These are phyloP conservation scores for Sergeia podlipaevii DNA, from an alignment of 208 protist genomes.

Conservation along the genomic window DNA sequence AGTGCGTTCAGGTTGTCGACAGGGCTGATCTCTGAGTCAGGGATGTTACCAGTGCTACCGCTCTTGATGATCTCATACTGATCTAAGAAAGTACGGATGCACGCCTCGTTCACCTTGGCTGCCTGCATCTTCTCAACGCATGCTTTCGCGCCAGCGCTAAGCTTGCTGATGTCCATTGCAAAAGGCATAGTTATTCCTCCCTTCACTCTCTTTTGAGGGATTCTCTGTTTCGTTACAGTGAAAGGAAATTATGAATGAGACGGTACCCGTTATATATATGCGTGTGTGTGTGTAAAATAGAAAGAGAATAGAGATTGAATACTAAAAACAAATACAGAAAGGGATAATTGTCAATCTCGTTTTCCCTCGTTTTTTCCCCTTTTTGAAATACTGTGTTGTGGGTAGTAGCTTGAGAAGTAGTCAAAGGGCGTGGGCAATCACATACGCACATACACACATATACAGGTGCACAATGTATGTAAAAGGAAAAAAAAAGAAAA, in stretches of 20 bases:
- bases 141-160: constrained; percentile 39
- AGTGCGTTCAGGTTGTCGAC: constrained; percentile 39
- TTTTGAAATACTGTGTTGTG: not conserved
- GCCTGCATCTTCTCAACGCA: constrained; percentile 71
- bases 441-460: not conserved
- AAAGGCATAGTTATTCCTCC: not conserved
- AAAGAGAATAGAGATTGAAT: not conserved
- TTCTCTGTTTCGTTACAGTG: no score
- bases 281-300: not conserved
- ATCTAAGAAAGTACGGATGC: constrained; percentile 55
- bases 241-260: constrained; percentile 1
- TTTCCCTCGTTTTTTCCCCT: not conserved
- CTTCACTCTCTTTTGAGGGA: constrained; percentile 5
- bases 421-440: not conserved
- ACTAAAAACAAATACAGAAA: constrained; percentile 8
- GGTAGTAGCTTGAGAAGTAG: not conserved
- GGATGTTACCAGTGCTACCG: constrained; percentile 48
- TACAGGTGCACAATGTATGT: not conserved
- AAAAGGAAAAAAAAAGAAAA: constrained; percentile 7
- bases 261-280: no score
- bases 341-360: not conserved
- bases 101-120: constrained; percentile 46
- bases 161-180: constrained; percentile 15
- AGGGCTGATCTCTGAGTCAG: constrained; percentile 41
- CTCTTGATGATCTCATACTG: constrained; percentile 48